These are phyloP conservation scores for Pichia sp. DNA, from an alignment of 1,139 yeast species.

Conservation along the genomic window DNA sequence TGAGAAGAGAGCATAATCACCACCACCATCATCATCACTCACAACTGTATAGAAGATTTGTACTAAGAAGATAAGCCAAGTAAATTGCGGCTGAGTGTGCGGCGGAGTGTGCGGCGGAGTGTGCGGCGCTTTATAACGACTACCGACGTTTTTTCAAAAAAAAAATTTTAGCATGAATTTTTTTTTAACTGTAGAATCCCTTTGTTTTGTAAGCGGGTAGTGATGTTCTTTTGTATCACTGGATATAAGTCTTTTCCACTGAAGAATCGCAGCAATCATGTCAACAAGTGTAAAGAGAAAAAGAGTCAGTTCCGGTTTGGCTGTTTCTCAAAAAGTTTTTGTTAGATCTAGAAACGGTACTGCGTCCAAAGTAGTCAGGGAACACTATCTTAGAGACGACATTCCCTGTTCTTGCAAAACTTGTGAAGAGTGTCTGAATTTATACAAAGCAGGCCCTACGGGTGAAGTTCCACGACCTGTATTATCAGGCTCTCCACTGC, in stretches of 20 bases:
- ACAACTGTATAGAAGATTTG: no score
- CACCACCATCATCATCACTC: no score
- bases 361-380: constrained; percentile 87
- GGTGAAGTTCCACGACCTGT: constrained; percentile 44
- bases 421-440: constrained; percentile 55
- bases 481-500: constrained; percentile 42
- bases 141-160: neutral
- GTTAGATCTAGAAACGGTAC: constrained; percentile 86
- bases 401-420: constrained; percentile 80
- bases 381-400: constrained; percentile 86
- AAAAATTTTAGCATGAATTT: neutral
- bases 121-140: neutral
- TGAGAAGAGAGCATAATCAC: constrained; percentile 31
- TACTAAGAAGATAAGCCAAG: no score
- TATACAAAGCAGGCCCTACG: constrained; percentile 47
- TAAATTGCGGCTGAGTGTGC: no score
- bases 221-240: no score
- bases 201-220: neutral
- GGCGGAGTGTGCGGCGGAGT: no score
- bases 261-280: neutral
- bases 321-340: constrained; percentile 84
- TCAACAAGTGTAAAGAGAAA: constrained; percentile 27
- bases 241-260: neutral
- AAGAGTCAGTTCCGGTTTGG: constrained; percentile 44
- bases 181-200: no score